Percentiles rank a stretch among this genome's conserved stretches.
Evolutionary conservation across 257 asterid genomes (phyloP).

Genomic region (Plectranthus barbatus): DNA sequence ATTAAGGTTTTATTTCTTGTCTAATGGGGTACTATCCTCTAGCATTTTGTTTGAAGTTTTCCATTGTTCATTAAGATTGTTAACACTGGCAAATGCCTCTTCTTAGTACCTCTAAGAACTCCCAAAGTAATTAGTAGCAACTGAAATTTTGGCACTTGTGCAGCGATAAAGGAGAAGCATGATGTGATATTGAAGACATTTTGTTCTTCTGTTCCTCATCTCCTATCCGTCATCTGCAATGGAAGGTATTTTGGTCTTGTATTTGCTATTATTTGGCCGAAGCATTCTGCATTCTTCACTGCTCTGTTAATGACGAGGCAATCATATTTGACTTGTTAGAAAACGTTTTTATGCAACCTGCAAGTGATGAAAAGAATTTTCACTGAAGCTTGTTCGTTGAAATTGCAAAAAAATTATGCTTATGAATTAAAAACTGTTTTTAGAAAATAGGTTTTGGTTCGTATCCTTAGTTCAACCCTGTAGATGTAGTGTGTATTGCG

Average conservation of each 20-base stretch:
- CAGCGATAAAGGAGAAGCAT: slow-evolving; percentile 57
- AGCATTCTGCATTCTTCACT: background rate
- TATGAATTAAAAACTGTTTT: background rate
- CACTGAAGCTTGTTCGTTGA: background rate
- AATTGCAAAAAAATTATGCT: background rate
- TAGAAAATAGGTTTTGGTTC: background rate
- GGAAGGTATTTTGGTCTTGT: slow-evolving; percentile 48
- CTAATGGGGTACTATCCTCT: background rate
- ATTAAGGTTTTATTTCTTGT: background rate
- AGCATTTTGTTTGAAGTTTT: background rate
- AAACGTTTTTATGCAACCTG: background rate
- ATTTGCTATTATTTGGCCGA: background rate
- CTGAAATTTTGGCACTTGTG: slow-evolving; percentile 18
- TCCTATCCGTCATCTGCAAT: slow-evolving; percentile 42
- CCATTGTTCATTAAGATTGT: background rate
- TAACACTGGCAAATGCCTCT: background rate
- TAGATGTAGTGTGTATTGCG: background rate
- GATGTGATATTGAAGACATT: slow-evolving; percentile 47
- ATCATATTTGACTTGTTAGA: background rate
- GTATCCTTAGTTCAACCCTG: background rate
- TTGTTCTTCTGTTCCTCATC: slow-evolving; percentile 40
- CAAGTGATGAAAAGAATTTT: slow-evolving; percentile 7
- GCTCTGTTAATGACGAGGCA: background rate
- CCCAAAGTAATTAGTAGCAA: background rate
- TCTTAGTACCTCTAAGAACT: background rate